A percentile compares a stretch with the other conserved stretches of the same genome.
These are phyloP conservation scores for Arctium lappa DNA, from an alignment of 129 eudicot species.

Conservation along the genomic window DNA sequence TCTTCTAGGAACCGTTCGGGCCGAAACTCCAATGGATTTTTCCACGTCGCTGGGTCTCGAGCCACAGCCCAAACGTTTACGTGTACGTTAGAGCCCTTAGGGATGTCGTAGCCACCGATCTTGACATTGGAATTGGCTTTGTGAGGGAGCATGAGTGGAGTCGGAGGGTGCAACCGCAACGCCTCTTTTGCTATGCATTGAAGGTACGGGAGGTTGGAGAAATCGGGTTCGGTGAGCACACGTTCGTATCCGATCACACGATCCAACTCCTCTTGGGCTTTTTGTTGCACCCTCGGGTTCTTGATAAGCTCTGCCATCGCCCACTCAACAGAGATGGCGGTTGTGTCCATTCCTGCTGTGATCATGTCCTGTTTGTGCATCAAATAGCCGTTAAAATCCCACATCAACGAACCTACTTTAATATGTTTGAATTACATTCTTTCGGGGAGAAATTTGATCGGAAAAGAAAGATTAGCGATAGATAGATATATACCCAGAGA, in stretches of 20 bases:
- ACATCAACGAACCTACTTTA: neutral
- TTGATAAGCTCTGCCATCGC: conserved; percentile 81
- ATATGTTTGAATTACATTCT: no score
- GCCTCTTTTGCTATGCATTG: conserved; percentile 67
- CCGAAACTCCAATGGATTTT: conserved; percentile 46
- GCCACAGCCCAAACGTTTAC: conserved; percentile 86
- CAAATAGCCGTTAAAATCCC: neutral
- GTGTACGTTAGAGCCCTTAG: conserved; percentile 63
- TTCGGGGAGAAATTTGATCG: no score
- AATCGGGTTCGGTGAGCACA: conserved; percentile 56
- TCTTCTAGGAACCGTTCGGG: conserved; percentile 73
- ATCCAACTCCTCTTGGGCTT: conserved; percentile 77
- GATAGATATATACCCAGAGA: conserved; percentile 53
- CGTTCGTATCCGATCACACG: conserved; percentile 53
- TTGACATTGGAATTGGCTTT: conserved; percentile 55
- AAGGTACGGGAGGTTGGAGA: conserved; percentile 67
- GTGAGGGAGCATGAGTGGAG: conserved; percentile 84
- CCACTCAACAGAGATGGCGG: conserved; percentile 71
- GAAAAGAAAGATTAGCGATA: no score
- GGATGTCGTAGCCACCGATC: conserved; percentile 72
- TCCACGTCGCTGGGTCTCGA: conserved; percentile 62
- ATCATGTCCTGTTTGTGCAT: conserved; percentile 69
- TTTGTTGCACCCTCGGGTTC: conserved; percentile 69
- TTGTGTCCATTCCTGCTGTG: conserved; percentile 79
- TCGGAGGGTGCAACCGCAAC: conserved; percentile 73